A percentile compares a stretch with the other conserved stretches of the same genome.
phyloP scores from a whole-genome alignment of 2,329 filamentous ascomycete species.

The Pseudogymnoascus sp. region DNA sequence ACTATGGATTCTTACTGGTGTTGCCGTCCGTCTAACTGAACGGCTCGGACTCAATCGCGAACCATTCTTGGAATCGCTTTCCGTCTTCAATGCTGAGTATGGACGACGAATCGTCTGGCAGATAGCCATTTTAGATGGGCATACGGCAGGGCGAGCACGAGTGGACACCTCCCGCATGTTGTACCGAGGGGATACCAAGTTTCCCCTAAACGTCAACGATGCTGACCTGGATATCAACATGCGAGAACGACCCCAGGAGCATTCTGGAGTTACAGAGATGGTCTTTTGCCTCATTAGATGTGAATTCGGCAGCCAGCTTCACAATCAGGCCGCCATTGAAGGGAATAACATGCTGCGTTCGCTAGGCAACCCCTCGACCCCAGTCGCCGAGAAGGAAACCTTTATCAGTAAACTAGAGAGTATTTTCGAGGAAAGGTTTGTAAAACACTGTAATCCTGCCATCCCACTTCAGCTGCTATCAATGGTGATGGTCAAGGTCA shows the following conservation, averaged over 20 bases:
- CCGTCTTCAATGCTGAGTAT: conserved; percentile 50
- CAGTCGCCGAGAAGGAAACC: conserved; percentile 20
- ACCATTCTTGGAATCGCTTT: conserved; percentile 22
- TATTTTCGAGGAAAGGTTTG: conserved; percentile 34
- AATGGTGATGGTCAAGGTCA: conserved; percentile 23
- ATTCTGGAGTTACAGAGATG: conserved; percentile 40
- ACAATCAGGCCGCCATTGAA: neutral
- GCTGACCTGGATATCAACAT: conserved; percentile 39
- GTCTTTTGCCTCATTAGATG: conserved; percentile 30
- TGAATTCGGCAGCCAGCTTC: conserved; percentile 24
- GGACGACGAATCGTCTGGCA: conserved; percentile 56
- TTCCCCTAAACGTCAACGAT: conserved; percentile 49
- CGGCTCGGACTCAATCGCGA: conserved; percentile 43
- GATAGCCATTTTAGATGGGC: conserved; percentile 53
- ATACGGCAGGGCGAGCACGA: conserved; percentile 48
- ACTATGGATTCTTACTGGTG: conserved; percentile 42
- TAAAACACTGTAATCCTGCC: conserved; percentile 36
- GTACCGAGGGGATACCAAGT: conserved; percentile 38
- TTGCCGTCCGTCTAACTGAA: conserved; percentile 42
- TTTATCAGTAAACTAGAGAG: conserved; percentile 25
- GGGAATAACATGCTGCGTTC: neutral
- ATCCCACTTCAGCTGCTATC: conserved; percentile 32
- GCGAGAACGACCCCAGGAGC: conserved; percentile 34
- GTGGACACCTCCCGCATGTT: conserved; percentile 37
- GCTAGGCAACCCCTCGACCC: neutral